These are phyloP conservation scores for Kondoa subrosea DNA, from an alignment of 768 basidiomycete species.

Conservation along the genomic window DNA sequence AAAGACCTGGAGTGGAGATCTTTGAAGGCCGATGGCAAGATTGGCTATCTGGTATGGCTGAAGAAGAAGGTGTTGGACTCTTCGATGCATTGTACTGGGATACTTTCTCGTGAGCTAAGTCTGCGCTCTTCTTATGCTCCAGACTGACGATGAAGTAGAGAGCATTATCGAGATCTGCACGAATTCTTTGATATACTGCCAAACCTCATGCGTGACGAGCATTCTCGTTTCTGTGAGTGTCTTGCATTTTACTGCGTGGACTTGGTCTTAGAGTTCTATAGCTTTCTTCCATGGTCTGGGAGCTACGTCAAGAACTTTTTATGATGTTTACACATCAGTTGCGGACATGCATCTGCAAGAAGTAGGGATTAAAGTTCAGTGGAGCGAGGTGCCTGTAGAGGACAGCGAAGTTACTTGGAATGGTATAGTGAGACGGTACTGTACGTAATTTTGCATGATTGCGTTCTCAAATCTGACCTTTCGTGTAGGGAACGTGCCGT, in stretches of 20 bases:
- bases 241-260: not conserved
- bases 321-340: conserved; percentile 76
- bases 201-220: conserved; percentile 52
- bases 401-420: conserved; percentile 32
- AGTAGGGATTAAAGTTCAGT: conserved; percentile 57
- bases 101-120: conserved; percentile 59
- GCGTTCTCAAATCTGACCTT: not conserved
- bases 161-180: conserved; percentile 42
- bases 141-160: conserved; percentile 20
- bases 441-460: not conserved
- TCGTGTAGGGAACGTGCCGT: not conserved
- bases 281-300: conserved; percentile 94
- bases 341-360: conserved; percentile 71
- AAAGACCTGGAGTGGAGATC: conserved; percentile 56
- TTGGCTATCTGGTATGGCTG: conserved; percentile 40
- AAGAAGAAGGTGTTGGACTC: conserved; percentile 48
- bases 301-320: conserved; percentile 56
- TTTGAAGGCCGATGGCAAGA: conserved; percentile 93
- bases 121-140: not conserved
- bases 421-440: conserved; percentile 11
- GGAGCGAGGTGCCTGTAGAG: conserved; percentile 64
- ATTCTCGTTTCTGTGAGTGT: conserved; percentile 43
- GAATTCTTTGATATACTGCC: conserved; percentile 68
- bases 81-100: conserved; percentile 86
- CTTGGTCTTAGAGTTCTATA: conserved; percentile 28